These are phyloP conservation scores for Ceratocystis smalleyi DNA, from an alignment of 2,329 filamentous ascomycete species.

Conservation along the genomic window DNA sequence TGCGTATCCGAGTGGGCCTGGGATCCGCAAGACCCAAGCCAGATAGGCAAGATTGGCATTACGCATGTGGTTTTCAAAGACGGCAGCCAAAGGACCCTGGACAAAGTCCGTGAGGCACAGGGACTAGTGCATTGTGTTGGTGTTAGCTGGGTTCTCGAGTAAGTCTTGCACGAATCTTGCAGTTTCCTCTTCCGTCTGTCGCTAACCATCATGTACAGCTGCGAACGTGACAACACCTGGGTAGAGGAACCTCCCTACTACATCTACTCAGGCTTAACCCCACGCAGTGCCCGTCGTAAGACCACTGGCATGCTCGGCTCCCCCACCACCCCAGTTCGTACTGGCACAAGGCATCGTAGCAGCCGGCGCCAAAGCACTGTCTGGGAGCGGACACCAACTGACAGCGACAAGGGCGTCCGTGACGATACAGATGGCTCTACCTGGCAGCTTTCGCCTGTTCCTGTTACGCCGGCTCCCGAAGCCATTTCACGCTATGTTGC, in stretches of 20 bases:
- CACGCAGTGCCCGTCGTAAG: constrained; percentile 60
- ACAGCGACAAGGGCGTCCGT: constrained; percentile 19
- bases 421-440: constrained; percentile 29
- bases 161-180: constrained; percentile 28
- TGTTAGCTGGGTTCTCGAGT: constrained; percentile 79
- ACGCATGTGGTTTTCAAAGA: constrained; percentile 89
- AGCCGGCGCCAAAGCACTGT: constrained; percentile 36
- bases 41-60: constrained; percentile 48
- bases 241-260: constrained; percentile 55
- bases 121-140: constrained; percentile 75
- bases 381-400: constrained; percentile 41
- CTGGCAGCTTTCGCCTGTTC: constrained; percentile 39
- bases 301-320: constrained; percentile 49
- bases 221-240: constrained; percentile 62
- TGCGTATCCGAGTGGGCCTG: constrained; percentile 64
- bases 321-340: constrained; percentile 34
- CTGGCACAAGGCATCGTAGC: constrained; percentile 32
- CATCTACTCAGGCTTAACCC: constrained; percentile 50
- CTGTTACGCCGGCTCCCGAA: constrained; percentile 43
- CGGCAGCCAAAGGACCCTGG: constrained; percentile 61
- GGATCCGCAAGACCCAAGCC: constrained; percentile 23
- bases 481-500: constrained; percentile 37
- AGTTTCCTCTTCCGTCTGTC: constrained; percentile 18
- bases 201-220: constrained; percentile 32
- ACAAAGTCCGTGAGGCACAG: constrained; percentile 58